Base-by-base conservation (phyloP, 306 rosid species). In the Canavalia ensiformis region DNA sequence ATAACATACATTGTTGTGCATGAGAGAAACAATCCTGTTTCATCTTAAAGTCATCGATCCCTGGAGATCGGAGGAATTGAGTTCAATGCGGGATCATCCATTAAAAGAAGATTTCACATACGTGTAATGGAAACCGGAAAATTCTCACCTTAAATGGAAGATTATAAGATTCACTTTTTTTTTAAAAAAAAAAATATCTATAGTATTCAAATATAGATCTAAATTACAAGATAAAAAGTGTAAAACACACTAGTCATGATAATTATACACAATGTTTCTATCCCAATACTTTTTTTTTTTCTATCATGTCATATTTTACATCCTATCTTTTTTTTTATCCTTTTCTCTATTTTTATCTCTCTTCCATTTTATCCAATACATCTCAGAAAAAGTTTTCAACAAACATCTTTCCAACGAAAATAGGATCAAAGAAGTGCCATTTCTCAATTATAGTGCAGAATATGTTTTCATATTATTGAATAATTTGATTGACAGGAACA, bases 401-500 rank as follows among this genome's bases (percentile, higher is more conserved):
- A 18, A 18, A 18, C 25, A 18, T 18, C 25, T 18, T 18, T 18
- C 25, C 5, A 18, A 1, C 6, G 28, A 13, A 78, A 7, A 2
- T 37, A 7, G 5, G 25, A n/a, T 57, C 2, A 10, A 50, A 34
- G n/a, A 75, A 57, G 56, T 45, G 46, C 10, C 5, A 1, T 42
- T 6, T 12, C 45, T 71, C 51, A 72, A 55, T 0, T 31, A 37
- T 37, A 37, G 41, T 4, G 41, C 41, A 37, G 1, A 54, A 35
- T 9, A 47, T 73, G 28, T 39, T 8, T 39, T 37, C 50, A 55
- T 55, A 37, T 68, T 44, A 49, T 76, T 49, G 63, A 33, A 77
- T 4, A 54, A 12, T 47, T 37, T 69, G 45, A 42, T 8, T n/a
- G 47, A 41, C 2, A 57, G 64, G 44, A 29, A 1, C 28, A 33